Conservation (phyloP, 2,329 filamentous ascomycete genomes). For the Fusarium falciforme region DNA sequence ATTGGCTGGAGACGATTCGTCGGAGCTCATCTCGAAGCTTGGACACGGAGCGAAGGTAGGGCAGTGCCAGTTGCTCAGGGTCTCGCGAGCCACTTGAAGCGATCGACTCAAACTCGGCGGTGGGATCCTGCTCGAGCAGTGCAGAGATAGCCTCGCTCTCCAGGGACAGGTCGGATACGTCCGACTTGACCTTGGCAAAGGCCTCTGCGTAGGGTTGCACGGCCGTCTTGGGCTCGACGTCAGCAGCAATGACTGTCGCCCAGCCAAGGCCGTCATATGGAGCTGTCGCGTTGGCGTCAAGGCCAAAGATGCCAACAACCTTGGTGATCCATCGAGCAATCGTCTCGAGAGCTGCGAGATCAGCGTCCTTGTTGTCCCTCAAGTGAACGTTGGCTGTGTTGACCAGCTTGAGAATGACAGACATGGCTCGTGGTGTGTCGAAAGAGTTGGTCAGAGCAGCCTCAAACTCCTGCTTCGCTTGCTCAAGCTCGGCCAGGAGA, state of each 20-base stretch:
- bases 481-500: slow-evolving; percentile 58
- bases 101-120: slow-evolving; percentile 59
- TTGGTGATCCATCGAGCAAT: slow-evolving; percentile 84
- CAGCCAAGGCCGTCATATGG: slow-evolving; percentile 70
- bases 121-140: slow-evolving; percentile 58
- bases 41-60: slow-evolving; percentile 67
- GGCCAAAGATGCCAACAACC: slow-evolving; percentile 85
- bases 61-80: slow-evolving; percentile 63
- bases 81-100: slow-evolving; percentile 60
- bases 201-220: slow-evolving; percentile 61
- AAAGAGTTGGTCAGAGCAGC: slow-evolving; percentile 83
- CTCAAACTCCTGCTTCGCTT: slow-evolving; percentile 66
- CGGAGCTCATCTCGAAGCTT: slow-evolving; percentile 72
- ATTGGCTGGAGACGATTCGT: slow-evolving; percentile 60
- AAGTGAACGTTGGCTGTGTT: slow-evolving; percentile 77
- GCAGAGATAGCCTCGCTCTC: slow-evolving; percentile 56
- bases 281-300: slow-evolving; percentile 71
- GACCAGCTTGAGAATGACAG: slow-evolving; percentile 80
- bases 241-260: slow-evolving; percentile 56
- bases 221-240: slow-evolving; percentile 58
- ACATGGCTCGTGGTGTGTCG: slow-evolving; percentile 85
- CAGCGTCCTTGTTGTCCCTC: slow-evolving; percentile 58
- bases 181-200: slow-evolving; percentile 58
- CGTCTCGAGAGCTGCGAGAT: slow-evolving; percentile 61
- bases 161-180: slow-evolving; percentile 61